Base-by-base conservation (phyloP, 148 eudicot species). In the Agrostemma githago region DNA sequence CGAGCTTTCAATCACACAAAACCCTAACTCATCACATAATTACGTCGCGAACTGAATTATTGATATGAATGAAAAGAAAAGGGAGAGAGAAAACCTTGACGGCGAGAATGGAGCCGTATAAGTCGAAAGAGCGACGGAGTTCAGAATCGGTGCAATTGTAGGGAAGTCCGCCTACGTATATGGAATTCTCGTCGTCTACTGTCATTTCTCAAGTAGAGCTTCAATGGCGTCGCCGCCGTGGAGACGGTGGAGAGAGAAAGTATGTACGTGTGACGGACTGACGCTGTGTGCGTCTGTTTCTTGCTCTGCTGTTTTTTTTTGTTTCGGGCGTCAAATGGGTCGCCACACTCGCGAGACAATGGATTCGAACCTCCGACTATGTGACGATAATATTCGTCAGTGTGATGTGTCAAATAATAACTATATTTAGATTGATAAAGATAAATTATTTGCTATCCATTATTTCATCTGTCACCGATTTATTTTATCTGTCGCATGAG, bases 121-220 rank as follows among this genome's bases (percentile, higher is more conserved):
- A 72, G 60, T 82, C 84, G 76, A 94, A 94, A 19, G 66, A 83
- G 41, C 79, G 83, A 68, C 92, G 97, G 75, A 94, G 81, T 68
- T 79, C 76, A 42, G 89, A 85, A 57, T 94, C 96, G 61, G 86
- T 73, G 82, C 87, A 84, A 74, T 87, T 92, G 84, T 85, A 89
- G 3, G 97, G 89, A 54, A 94, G 83, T 15, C 92, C 96, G 6
- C 98, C 98, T 0, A 94, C 97, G 78, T 94, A 94, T 21, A 94
- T 82, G 16, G 98, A 94, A 46, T 84, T 91, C 4, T 85, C 84
- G 68, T 89, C 98, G 84, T 92, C 96, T 15, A 89, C 66, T 12
- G 92, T 88, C 98, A 90, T 90, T n/a, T 72, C 53, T 62, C 5
- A 19, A 14, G 53, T n/a, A 38, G 5, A 12, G 17, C 16, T 68